Evolutionary conservation across 805 yeast species (phyloP).

Genomic region (Candida easanensis): DNA sequence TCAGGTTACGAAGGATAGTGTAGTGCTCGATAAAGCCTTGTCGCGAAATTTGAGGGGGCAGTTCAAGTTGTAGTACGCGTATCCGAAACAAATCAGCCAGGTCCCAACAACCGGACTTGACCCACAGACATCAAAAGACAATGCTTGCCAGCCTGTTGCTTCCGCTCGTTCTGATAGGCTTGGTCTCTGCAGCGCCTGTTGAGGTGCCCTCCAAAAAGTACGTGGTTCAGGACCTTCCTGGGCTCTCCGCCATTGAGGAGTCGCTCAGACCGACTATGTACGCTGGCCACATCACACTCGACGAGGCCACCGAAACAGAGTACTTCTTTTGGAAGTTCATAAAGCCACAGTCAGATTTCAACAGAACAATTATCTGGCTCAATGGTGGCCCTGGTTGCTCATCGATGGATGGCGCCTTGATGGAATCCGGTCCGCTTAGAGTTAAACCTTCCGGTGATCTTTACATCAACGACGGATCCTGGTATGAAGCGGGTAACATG

Average conservation of each 20-base stretch:
- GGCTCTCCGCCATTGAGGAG: slow-evolving; percentile 18
- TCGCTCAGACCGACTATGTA: slow-evolving; percentile 39
- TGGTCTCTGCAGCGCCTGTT: slow-evolving; percentile 15
- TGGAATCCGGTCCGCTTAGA: slow-evolving; percentile 90
- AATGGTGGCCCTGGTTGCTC: slow-evolving; percentile 99
- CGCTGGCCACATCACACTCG: slow-evolving; percentile 37
- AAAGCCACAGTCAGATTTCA: slow-evolving; percentile 17
- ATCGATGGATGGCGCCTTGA: slow-evolving; percentile 93
- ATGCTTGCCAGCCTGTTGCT: not conserved
- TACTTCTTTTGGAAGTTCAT: slow-evolving; percentile 30
- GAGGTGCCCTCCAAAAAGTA: slow-evolving; percentile 16
- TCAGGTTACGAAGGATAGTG: no score
- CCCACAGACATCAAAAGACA: not conserved
- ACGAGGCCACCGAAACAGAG: slow-evolving; percentile 19
- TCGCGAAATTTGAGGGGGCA: no score
- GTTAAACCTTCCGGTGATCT: slow-evolving; percentile 45
- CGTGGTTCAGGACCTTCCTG: slow-evolving; percentile 22
- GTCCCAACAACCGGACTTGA: not conserved
- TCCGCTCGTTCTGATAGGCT: not conserved
- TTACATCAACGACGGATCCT: slow-evolving; percentile 64
- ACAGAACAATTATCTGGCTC: slow-evolving; percentile 74
- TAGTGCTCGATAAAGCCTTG: no score
- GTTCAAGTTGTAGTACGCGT: no score
- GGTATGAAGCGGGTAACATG: slow-evolving; percentile 78
- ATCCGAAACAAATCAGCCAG: not conserved